phyloP scores from a whole-genome alignment of 2,329 filamentous ascomycete species.

The Tolypocladium amazonense region DNA sequence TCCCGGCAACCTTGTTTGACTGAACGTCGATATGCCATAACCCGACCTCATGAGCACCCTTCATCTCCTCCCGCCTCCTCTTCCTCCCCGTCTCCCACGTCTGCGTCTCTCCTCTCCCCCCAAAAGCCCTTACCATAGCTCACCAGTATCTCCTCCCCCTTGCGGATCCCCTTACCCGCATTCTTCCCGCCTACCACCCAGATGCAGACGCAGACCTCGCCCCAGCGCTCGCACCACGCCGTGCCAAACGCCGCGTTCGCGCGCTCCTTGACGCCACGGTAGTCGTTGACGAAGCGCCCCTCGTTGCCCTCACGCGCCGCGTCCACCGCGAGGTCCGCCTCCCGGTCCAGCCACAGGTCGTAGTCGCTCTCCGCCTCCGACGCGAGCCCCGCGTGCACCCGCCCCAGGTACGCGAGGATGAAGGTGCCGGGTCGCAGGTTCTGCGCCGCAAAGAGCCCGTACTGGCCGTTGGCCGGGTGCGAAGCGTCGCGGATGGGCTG shows the following conservation, averaged over 20 bases:
- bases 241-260: constrained; percentile 50
- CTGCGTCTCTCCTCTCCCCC: constrained; percentile 26
- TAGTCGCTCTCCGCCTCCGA: constrained; percentile 36
- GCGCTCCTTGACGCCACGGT: constrained; percentile 42
- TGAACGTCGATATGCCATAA: too few species aligned
- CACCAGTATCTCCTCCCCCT: constrained; percentile 54
- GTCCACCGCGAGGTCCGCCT: constrained; percentile 47
- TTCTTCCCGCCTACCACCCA: constrained; percentile 34
- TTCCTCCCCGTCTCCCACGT: constrained; percentile 3
- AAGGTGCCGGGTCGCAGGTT: constrained; percentile 42
- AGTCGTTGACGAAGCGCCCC: constrained; percentile 58
- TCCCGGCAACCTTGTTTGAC: too few species aligned
- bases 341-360: constrained; percentile 52
- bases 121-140: constrained; percentile 62
- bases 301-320: constrained; percentile 50
- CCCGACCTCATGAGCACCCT: neutral
- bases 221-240: constrained; percentile 41
- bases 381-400: constrained; percentile 32
- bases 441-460: constrained; percentile 48
- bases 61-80: neutral
- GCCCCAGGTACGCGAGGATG: constrained; percentile 51
- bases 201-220: constrained; percentile 45
- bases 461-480: constrained; percentile 49
- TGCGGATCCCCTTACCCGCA: constrained; percentile 24
- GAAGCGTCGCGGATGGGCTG: constrained; percentile 34